A percentile compares a stretch with the other conserved stretches of the same genome.
Conservation (phyloP, 192 early-diverging fungal genomes). For the Cladochytrium replicatum region DNA sequence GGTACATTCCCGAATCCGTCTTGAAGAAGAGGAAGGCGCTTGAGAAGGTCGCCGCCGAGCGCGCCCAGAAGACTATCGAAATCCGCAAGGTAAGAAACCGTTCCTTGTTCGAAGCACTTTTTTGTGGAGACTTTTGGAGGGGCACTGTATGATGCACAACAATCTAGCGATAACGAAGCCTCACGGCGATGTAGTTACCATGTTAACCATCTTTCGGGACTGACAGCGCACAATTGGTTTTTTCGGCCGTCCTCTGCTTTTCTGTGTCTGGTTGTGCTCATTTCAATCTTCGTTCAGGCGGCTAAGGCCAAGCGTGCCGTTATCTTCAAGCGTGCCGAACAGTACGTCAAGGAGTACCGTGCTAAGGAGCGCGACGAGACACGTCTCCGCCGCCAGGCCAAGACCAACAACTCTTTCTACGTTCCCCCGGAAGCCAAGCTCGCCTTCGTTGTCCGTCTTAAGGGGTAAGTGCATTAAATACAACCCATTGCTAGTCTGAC, state of each 20-base stretch:
- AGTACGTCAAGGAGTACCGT: slow-evolving; percentile 97
- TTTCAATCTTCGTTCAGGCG: slow-evolving; percentile 16
- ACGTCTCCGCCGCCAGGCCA: slow-evolving; percentile 88
- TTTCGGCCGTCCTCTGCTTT: background rate
- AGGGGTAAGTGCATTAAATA: slow-evolving; percentile 45
- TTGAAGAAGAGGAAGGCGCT: slow-evolving; percentile 55
- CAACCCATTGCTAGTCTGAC: background rate
- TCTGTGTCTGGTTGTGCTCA: background rate
- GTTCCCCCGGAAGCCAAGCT: slow-evolving; percentile 94
- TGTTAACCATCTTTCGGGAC: slow-evolving; percentile 63
- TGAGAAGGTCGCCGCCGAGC: slow-evolving; percentile 50
- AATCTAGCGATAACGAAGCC: slow-evolving; percentile 20
- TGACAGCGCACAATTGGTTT: slow-evolving; percentile 21
- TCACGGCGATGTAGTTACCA: slow-evolving; percentile 36
- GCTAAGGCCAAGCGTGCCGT: slow-evolving; percentile 71
- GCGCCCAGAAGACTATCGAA: slow-evolving; percentile 33
- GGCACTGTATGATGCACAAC: slow-evolving; percentile 15
- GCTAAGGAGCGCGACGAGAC: slow-evolving; percentile 79
- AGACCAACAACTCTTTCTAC: slow-evolving; percentile 82
- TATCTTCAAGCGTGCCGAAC: slow-evolving; percentile 98
- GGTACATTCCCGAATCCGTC: slow-evolving; percentile 55
- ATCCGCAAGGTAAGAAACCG: slow-evolving; percentile 41
- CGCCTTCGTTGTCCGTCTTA: slow-evolving; percentile 96
- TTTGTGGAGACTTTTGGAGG: too few relatives aligned
- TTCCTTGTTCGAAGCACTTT: too few relatives aligned